phyloP scores from a whole-genome alignment of 106 monocot species.

The Amphibolis antarctica region DNA sequence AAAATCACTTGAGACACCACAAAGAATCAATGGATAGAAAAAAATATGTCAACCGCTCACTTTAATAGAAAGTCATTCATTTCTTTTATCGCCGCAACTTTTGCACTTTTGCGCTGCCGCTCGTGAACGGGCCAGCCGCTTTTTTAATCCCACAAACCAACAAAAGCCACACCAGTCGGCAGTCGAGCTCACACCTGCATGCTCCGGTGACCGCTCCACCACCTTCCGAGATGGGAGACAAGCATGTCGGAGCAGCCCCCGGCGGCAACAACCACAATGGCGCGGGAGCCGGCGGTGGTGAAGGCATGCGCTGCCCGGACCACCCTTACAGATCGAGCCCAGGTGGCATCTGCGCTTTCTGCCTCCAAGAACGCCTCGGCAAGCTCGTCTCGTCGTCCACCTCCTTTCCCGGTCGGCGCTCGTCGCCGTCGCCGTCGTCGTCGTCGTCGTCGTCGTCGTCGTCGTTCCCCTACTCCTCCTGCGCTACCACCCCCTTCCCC shows the following conservation, averaged over 20 bases:
- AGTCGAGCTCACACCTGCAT: too few relatives aligned
- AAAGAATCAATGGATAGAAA: too few relatives aligned
- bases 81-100: too few relatives aligned
- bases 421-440: too few relatives aligned
- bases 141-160: too few relatives aligned
- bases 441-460: background rate
- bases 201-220: too few relatives aligned
- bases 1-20: too few relatives aligned
- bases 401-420: conserved; percentile 3
- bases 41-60: too few relatives aligned
- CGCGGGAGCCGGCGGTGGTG: background rate
- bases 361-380: conserved; percentile 15
- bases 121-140: too few relatives aligned
- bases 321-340: conserved; percentile 7
- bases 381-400: conserved; percentile 4
- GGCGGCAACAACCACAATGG: background rate
- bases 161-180: too few relatives aligned
- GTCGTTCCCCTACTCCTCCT: conserved; percentile 3
- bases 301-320: conserved; percentile 8
- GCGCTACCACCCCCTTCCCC: background rate
- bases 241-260: background rate
- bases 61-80: too few relatives aligned
- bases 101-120: too few relatives aligned
- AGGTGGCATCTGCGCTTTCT: conserved; percentile 13
- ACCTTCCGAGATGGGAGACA: background rate